Percentiles rank a stretch among this genome's conserved stretches.
phyloP scores from a whole-genome alignment of 805 yeast genomes.

The Lachancea dasiensis region DNA sequence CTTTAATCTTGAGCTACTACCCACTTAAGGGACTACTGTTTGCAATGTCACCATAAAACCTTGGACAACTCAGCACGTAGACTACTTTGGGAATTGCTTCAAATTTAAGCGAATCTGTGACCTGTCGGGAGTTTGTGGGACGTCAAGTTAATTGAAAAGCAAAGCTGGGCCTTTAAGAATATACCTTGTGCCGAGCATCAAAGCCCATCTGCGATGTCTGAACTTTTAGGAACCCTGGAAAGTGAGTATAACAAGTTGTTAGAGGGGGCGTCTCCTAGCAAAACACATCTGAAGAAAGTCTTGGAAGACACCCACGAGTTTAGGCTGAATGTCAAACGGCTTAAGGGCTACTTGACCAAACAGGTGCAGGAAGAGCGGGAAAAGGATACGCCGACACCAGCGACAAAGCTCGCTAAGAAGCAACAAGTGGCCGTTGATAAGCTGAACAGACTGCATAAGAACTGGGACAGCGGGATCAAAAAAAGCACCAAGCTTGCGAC shows the following conservation, averaged over 20 bases:
- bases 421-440: conserved; percentile 27
- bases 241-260: conserved; percentile 19
- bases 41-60: no score
- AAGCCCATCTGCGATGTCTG: conserved; percentile 13
- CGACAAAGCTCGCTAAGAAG: conserved; percentile 17
- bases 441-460: conserved; percentile 24
- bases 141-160: background rate
- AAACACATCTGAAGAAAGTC: conserved; percentile 20
- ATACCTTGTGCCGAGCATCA: background rate
- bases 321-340: conserved; percentile 35
- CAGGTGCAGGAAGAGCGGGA: conserved; percentile 22
- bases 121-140: no score
- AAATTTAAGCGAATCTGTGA: no score
- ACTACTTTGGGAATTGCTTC: no score
- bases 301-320: conserved; percentile 31
- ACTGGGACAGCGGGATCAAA: conserved; percentile 29
- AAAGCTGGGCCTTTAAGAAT: background rate
- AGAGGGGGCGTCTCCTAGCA: conserved; percentile 12
- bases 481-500: conserved; percentile 26
- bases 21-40: background rate
- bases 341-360: conserved; percentile 39
- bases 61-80: no score
- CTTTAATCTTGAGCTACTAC: background rate
- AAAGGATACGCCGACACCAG: conserved; percentile 15
- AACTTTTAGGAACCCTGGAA: conserved; percentile 16